phyloP scores from a whole-genome alignment of 257 asterid genomes.

The Lycium ferocissimum region DNA sequence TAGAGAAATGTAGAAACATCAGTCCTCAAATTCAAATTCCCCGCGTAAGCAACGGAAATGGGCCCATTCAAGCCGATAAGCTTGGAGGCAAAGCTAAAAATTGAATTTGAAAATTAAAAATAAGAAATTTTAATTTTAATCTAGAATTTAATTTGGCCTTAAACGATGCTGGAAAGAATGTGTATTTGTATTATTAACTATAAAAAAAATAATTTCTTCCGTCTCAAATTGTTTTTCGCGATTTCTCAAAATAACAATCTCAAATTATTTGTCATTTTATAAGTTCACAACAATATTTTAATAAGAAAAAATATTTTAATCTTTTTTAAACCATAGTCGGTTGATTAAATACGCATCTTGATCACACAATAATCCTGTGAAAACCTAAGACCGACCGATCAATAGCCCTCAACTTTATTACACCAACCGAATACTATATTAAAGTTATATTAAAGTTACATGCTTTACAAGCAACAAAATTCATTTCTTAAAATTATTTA shows the following conservation, averaged over 20 bases:
- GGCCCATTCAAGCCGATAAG: neutral
- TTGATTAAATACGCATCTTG: neutral
- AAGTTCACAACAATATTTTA: no score
- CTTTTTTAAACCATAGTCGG: neutral
- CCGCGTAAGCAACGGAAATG: slow-evolving; percentile 15
- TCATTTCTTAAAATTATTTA: no score
- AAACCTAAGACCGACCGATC: neutral
- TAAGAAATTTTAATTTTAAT: neutral
- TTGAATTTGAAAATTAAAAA: neutral
- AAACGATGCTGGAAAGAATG: neutral
- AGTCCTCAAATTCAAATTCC: neutral
- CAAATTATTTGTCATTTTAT: no score
- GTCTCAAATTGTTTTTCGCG: no score
- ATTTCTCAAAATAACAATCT: no score
- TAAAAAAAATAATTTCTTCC: no score
- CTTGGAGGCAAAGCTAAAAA: slow-evolving; percentile 11
- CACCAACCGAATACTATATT: neutral
- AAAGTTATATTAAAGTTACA: slow-evolving; percentile 45
- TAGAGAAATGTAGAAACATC: neutral
- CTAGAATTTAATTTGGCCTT: neutral
- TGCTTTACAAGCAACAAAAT: neutral
- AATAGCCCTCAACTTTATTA: neutral
- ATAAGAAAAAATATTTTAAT: no score
- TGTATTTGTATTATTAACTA: no score
- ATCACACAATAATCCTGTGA: slow-evolving; percentile 6